These are phyloP conservation scores for Sporothrix brasiliensis DNA, from an alignment of 2,329 filamentous ascomycete genomes.

Conservation along the genomic window DNA sequence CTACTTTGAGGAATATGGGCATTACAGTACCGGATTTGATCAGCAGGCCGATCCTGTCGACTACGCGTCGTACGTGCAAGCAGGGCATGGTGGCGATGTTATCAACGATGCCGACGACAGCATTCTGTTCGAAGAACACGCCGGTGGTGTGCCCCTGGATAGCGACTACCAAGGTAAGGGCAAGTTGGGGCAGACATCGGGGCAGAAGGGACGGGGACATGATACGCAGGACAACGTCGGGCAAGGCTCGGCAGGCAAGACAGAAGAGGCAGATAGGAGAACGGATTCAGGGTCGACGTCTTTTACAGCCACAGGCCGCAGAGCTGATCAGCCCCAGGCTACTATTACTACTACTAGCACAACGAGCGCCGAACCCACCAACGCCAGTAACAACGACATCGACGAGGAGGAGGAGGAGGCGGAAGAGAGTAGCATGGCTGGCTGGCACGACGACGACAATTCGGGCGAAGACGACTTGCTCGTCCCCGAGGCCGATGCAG, in stretches of 20 bases:
- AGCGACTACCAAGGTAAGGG: constrained; percentile 16
- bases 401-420: not conserved
- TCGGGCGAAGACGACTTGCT: not conserved
- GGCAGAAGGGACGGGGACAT: not conserved
- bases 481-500: too few relatives aligned
- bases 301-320: not conserved
- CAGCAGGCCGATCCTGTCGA: not conserved
- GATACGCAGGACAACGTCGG: not conserved
- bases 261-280: not conserved
- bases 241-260: not conserved
- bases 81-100: not conserved
- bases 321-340: constrained; percentile 21
- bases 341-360: constrained; percentile 12
- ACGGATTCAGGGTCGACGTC: not conserved
- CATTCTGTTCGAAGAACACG: not conserved
- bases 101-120: not conserved
- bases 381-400: not conserved
- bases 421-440: not conserved
- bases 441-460: not conserved
- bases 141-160: not conserved
- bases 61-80: not conserved
- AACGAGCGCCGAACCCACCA: not conserved
- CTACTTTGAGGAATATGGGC: not conserved
- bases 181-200: too few relatives aligned
- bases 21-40: not conserved